Base-by-base conservation (phyloP, 108 stramenopile species). In the Cyclotella atomus region DNA sequence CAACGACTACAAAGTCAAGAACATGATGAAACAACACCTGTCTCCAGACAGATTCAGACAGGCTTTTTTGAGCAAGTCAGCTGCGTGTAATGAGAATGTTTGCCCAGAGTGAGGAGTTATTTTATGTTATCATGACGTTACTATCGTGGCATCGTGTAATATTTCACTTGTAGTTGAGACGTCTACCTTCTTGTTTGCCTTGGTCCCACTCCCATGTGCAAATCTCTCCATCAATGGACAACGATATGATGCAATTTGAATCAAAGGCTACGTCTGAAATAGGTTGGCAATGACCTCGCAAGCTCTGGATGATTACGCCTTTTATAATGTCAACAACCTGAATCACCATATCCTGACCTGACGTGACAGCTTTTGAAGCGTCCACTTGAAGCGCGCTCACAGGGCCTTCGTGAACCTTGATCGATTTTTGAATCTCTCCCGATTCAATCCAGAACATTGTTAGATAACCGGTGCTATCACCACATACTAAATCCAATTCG, bases 301-400 rank as follows among this genome's bases (percentile, higher is more conserved):
- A 59, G 15, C 66, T 84, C 28, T 84, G 87, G 2, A 89, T 49
- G 16, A 83, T 32, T 24, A 75, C 72, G 0, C 91, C 88, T 34
- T 82, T 87, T n/a, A 83, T 85, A 21, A 88, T 74, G 32, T 91
- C 91, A 32, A 78, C 85, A 32, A 91, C 70, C 24, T 69, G 52
- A 20, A 91, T 70, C 0, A 49, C 55, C 28, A 43, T 68, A 38
- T 91, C 91, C 9, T 52, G 59, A 10, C 91, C 87, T 60, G 84
- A 81, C 7, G 65, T 73, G 30, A 91, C 88, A 57, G 87, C 85
- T 50, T 84, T 83, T 44, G 68, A 70, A 7, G 81, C 67, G 71
- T 84, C 77, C 35, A 84, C 81, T 59, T 91, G 91, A 0, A 91
- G 64, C 20, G 81, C 68, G 1, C 53, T 55, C 10, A 88, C 79